Conservation (phyloP, 2,329 filamentous ascomycete species). For the Trichoderma guizhouense region DNA sequence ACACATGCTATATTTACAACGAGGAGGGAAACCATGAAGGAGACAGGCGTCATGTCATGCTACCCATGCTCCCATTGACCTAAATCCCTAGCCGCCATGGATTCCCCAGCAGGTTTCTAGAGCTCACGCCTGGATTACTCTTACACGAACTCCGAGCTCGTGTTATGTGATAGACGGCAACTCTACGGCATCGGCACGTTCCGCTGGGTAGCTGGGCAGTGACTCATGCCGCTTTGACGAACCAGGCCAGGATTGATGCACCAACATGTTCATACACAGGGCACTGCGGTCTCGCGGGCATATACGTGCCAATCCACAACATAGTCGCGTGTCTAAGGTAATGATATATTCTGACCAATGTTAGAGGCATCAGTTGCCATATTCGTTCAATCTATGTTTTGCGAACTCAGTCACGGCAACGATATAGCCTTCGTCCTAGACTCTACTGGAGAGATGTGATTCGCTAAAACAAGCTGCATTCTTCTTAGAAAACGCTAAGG, state of each 20-base stretch:
- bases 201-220: not conserved
- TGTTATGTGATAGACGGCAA: not conserved
- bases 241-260: not conserved
- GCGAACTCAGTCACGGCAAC: not conserved
- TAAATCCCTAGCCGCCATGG: not conserved
- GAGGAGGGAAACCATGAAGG: not conserved
- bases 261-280: not conserved
- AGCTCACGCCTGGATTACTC: not conserved
- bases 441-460: not conserved
- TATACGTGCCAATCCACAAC: not conserved
- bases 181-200: not conserved
- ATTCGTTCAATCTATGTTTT: not conserved
- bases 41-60: not conserved
- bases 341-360: not conserved
- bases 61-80: not conserved
- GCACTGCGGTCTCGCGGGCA: not conserved
- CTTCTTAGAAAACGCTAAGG: not conserved
- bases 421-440: not conserved
- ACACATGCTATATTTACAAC: not conserved
- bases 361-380: not conserved
- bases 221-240: not conserved
- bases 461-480: not conserved
- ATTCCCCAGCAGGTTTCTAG: not conserved
- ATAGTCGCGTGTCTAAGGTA: not conserved
- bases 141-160: not conserved